These are phyloP conservation scores for Golubevia sp. DNA, from an alignment of 1,284 basidiomycete genomes.

Conservation along the genomic window DNA sequence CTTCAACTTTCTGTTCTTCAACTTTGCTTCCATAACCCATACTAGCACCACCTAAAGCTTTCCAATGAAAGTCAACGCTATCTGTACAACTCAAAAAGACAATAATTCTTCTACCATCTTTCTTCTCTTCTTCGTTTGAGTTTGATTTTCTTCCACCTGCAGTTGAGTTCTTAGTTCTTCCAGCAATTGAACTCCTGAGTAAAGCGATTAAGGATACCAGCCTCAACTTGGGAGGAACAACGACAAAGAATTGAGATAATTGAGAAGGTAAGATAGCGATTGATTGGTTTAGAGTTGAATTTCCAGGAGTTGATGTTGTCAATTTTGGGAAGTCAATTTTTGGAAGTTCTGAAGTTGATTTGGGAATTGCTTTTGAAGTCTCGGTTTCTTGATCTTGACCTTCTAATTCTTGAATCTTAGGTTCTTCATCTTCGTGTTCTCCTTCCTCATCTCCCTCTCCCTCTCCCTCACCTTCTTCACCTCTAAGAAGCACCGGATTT, in stretches of 20 bases:
- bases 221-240: conserved; percentile 55
- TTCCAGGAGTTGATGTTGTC: no score
- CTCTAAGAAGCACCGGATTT: conserved; percentile 65
- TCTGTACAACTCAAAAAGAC: conserved; percentile 59
- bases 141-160: conserved; percentile 51
- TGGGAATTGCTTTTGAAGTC: conserved; percentile 4
- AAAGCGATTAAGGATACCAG: conserved; percentile 53
- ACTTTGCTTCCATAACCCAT: conserved; percentile 30
- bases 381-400: conserved; percentile 5
- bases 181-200: conserved; percentile 67
- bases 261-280: conserved; percentile 45
- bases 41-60: conserved; percentile 40
- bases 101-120: conserved; percentile 38
- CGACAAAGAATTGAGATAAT: conserved; percentile 47
- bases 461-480: conserved; percentile 20
- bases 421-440: conserved; percentile 17
- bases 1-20: conserved; percentile 4
- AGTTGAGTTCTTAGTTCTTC: conserved; percentile 41
- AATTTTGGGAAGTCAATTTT: no score
- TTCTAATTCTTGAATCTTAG: conserved; percentile 2
- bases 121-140: conserved; percentile 50
- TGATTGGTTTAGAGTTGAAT: no score
- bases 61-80: conserved; percentile 56
- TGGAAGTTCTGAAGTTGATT: conserved; percentile 1
- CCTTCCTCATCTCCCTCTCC: conserved; percentile 17